Percentiles rank a stretch among this genome's conserved stretches.
phyloP scores from a whole-genome alignment of 1,139 yeast species.

The Pichia sp. region DNA sequence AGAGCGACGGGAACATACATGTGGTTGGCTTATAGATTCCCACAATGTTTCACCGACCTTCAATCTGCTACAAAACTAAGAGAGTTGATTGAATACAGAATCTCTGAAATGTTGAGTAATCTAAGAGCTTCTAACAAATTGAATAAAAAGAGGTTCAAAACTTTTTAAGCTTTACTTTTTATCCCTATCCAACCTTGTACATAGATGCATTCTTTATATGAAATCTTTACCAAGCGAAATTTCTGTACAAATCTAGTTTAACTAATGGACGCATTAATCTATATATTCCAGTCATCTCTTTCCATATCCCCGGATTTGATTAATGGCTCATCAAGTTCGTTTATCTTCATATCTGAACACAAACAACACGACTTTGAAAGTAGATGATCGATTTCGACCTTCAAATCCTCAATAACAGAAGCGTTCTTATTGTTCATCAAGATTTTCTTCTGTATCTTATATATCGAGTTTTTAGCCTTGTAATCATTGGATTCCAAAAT shows the following conservation, averaged over 20 bases:
- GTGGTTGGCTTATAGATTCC: constrained; percentile 88
- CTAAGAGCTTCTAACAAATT: constrained; percentile 31
- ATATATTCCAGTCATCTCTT: constrained; percentile 25
- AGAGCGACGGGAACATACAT: constrained; percentile 62
- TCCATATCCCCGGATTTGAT: constrained; percentile 26
- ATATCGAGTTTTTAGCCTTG: constrained; percentile 57
- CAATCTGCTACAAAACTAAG: constrained; percentile 71
- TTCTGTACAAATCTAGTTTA: not conserved
- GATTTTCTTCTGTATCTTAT: constrained; percentile 47
- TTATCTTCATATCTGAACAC: constrained; percentile 75
- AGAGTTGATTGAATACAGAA: constrained; percentile 58
- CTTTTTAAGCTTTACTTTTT: constrained; percentile 12
- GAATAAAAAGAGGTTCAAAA: constrained; percentile 19
- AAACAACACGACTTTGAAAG: constrained; percentile 67
- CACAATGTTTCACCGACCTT: constrained; percentile 70
- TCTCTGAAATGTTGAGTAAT: constrained; percentile 54
- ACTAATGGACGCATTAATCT: not conserved
- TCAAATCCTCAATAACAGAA: constrained; percentile 23
- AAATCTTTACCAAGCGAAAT: too few species aligned
- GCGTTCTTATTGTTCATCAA: constrained; percentile 27
- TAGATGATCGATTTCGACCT: constrained; percentile 53
- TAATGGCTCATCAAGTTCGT: constrained; percentile 54
- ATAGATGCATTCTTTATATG: not conserved
- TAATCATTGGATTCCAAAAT: constrained; percentile 64
- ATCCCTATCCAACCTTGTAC: constrained; percentile 2